Conservation (phyloP, 2,329 filamentous ascomycete genomes). For the Triangularia setosa region DNA sequence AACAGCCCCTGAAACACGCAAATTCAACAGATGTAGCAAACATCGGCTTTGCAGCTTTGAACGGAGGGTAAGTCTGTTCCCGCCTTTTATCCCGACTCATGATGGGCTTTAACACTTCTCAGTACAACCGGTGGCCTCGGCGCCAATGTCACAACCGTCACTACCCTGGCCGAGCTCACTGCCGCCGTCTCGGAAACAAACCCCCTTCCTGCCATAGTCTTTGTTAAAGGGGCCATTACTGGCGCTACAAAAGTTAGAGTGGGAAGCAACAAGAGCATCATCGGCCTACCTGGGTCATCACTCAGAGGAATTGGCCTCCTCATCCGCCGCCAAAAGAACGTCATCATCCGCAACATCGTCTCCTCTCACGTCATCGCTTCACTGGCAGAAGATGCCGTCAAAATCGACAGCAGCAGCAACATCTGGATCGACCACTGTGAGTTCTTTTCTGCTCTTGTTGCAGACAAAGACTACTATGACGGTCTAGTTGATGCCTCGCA, state of each 20-base stretch:
- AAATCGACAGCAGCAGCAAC: conserved; percentile 49
- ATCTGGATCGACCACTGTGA: conserved; percentile 68
- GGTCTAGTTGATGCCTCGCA: conserved; percentile 63
- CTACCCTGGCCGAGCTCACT: conserved; percentile 46
- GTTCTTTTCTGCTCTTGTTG: conserved; percentile 53
- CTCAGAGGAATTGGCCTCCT: conserved; percentile 48
- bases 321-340: conserved; percentile 51
- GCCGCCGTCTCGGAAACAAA: conserved; percentile 42
- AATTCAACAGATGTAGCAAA: conserved; percentile 20
- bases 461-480: conserved; percentile 68
- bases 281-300: conserved; percentile 37
- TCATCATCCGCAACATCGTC: conserved; percentile 60
- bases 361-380: conserved; percentile 53
- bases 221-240: conserved; percentile 44
- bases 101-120: background rate
- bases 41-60: conserved; percentile 23
- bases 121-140: conserved; percentile 51
- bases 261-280: conserved; percentile 48
- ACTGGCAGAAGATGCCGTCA: conserved; percentile 54
- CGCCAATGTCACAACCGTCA: conserved; percentile 53
- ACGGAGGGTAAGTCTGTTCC: conserved; percentile 20
- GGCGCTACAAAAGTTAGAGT: conserved; percentile 41
- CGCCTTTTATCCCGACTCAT: background rate
- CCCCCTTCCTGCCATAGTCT: conserved; percentile 42
- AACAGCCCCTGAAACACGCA: conserved; percentile 8